Evolutionary conservation across 352 stramenopile species (phyloP), one percentile per base, ranked within the genome.

Genomic region (Phytophthora nicotianae): DNA sequence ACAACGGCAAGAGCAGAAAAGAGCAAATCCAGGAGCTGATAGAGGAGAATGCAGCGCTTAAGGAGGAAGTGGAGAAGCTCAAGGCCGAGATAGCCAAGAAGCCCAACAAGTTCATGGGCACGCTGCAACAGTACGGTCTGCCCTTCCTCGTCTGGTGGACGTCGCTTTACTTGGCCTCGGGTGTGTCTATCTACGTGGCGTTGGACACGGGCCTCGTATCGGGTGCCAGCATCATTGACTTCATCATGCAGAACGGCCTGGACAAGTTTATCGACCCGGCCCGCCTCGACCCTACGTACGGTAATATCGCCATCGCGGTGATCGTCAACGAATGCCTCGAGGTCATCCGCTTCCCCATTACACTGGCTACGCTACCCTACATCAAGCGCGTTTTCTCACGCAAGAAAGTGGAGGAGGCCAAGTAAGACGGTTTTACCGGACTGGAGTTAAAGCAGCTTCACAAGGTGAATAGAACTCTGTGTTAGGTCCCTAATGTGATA

Each of bases 321-420:
- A 77, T 96, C 17, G 69, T 95, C 48, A 97, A 97, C 76, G 89
- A 97, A 63, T 79, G 63, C 47, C 49, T 96, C 49, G 89, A 97
- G 67, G 70, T 90, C 26, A 59, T 97, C 20, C 89, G 89, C 16
- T 93, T 96, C 65, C 85, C 89, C n/a, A 77, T 97, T 42, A 84
- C 81, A 35, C 58, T 97, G 26, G 88, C 88, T 11, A 97, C 89
- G 32, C 77, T 95, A 29, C 83, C 86, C 7, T 79, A 81, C 45
- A 54, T 94, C 46, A 96, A 94, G 73, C 79, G 81, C 33, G 59
- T 73, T 41, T 86, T 96, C 43, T 77, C 72, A 3, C 75, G 74
- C 50, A 76, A 79, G 20, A 71, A 78, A 50, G 41, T 55, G 8
- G 66, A 79, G 26, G 63, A 77, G 38, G 35, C 35, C 32, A 75